Base-by-base conservation (phyloP, 2,329 filamentous ascomycete species). In the Daldinia sp. region DNA sequence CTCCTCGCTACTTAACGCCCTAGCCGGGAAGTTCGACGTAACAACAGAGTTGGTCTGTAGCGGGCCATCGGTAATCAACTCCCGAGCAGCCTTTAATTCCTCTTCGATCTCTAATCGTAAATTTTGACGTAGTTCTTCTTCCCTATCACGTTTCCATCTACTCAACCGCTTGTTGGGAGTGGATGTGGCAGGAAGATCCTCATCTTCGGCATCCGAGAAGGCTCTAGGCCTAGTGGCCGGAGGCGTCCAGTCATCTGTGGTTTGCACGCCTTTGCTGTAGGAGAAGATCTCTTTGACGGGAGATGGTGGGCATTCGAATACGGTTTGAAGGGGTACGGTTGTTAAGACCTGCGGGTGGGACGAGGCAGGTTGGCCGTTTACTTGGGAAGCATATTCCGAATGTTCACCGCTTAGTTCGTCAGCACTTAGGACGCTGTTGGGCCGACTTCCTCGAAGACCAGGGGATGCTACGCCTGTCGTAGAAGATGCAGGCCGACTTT, bases 221-320 rank as follows among this genome's bases (percentile, higher is more conserved):
- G 84, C 85, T 57, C 86, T 84, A 0, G 86, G 81, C 35, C 85
- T 83, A 37, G 85, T 82, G 30, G 86, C 82, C 63, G 84, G 82
- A 4, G 85, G 83, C 18, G 85, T 84, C 89, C 92, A 92, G 70
- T 91, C 89, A 75, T 93, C 92, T 23, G 91, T 89, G 15, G 96
- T 98, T 81, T 99, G 97, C 23, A 98, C 94, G 63, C 90, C 94
- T 83, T 98, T 98, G 85, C 93, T 98, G 85, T 99, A 99, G 60
- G 94, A 97, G 77, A 97, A 94, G 67, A 97, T 86, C 80, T 99
- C 96, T 72, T 91, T 89, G 62, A 91, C 88, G 37, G 91, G 89
- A 20, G 90, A 91, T 0, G 92, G 91, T 1, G 92, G 89, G 71
- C 89, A 92, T 79, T 97, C 94, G 81, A 92, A 94, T 67, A 96